These are phyloP conservation scores for Metarhizium album DNA, from an alignment of 2,329 filamentous ascomycete genomes.

Conservation along the genomic window DNA sequence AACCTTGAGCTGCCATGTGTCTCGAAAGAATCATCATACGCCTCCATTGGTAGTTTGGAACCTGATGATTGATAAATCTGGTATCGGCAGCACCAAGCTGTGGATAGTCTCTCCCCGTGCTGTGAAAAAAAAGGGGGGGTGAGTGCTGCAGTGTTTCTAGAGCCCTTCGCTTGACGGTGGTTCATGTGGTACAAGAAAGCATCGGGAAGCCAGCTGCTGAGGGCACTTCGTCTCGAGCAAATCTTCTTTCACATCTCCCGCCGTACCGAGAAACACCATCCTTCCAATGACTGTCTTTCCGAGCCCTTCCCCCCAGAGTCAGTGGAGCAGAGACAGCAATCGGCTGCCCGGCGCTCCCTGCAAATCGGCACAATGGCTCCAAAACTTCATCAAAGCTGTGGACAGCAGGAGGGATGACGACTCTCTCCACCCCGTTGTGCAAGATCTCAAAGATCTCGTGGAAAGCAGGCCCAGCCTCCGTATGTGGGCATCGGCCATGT, in stretches of 20 bases:
- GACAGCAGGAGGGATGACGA: neutral
- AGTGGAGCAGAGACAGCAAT: neutral
- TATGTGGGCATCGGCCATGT: slow-evolving; percentile 14
- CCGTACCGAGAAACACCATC: neutral
- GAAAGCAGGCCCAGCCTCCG: slow-evolving; percentile 12
- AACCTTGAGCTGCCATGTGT: too few species aligned
- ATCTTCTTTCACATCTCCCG: neutral
- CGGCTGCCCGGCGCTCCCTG: neutral
- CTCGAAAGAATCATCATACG: too few species aligned
- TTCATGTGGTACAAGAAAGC: too few species aligned
- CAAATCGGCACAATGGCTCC: neutral
- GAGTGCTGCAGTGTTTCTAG: too few species aligned
- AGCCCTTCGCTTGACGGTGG: too few species aligned
- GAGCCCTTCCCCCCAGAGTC: neutral
- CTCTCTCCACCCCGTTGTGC: neutral
- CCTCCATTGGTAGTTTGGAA: too few species aligned
- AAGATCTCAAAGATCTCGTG: slow-evolving; percentile 7
- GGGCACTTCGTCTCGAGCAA: neutral
- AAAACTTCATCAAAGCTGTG: neutral
- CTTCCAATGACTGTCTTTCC: neutral
- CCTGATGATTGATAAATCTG: too few species aligned
- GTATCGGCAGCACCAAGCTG: too few species aligned
- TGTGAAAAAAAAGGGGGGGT: too few species aligned
- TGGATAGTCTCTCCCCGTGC: too few species aligned
- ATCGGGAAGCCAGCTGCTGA: neutral